phyloP scores from a whole-genome alignment of 352 stramenopile genomes.

The Pythium rishiriense region DNA sequence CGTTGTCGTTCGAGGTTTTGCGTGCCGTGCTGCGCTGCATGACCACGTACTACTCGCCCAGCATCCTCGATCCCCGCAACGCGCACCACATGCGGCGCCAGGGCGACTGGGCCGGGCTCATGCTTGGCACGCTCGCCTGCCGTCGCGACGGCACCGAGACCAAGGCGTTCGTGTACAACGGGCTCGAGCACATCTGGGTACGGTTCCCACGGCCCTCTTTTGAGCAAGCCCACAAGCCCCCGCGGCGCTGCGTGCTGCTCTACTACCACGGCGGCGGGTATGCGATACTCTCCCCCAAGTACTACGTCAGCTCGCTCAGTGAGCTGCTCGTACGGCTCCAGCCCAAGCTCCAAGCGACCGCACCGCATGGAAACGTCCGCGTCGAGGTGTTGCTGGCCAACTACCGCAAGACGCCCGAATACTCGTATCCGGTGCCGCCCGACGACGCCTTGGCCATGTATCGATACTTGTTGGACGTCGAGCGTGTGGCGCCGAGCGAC shows the following conservation, averaged over 20 bases:
- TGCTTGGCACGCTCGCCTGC: constrained; percentile 15
- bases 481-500: constrained; percentile 2
- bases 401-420: constrained; percentile 29
- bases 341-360: not conserved
- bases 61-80: constrained; percentile 8
- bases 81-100: constrained; percentile 21
- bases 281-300: constrained; percentile 26
- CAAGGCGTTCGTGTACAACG: constrained; percentile 17
- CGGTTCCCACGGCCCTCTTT: not conserved
- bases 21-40: constrained; percentile 12
- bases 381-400: constrained; percentile 21
- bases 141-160: constrained; percentile 13
- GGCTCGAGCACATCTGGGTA: constrained; percentile 29
- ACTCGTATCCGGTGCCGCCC: constrained; percentile 13
- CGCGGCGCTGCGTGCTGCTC: constrained; percentile 15
- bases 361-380: not conserved
- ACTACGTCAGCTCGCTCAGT: constrained; percentile 22
- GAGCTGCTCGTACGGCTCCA: constrained; percentile 31
- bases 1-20: constrained; percentile 25
- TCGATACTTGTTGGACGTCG: constrained; percentile 17
- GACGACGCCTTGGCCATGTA: constrained; percentile 24
- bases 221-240: too few species aligned
- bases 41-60: constrained; percentile 18
- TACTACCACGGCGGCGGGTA: constrained; percentile 28
- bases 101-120: constrained; percentile 1